Evolutionary conservation across 768 basidiomycete species (phyloP).

Genomic region (Phylloporus sp.): DNA sequence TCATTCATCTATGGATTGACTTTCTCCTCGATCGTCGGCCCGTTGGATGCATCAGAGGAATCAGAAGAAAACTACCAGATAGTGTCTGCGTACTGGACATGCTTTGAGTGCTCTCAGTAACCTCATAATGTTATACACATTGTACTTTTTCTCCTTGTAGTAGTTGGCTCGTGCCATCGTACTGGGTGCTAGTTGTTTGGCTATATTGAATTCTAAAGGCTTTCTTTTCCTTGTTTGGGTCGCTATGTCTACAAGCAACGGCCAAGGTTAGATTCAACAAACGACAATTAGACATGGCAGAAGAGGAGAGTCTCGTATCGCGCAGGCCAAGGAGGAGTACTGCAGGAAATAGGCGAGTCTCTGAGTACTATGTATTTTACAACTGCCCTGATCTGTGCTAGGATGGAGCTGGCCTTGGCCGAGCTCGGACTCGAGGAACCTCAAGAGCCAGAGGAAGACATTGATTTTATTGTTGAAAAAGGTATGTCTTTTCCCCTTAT

Average conservation of each 20-base stretch:
- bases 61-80: no score
- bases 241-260: background rate
- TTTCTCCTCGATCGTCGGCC: no score
- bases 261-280: no score
- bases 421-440: slow-evolving; percentile 43
- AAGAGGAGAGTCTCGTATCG: slow-evolving; percentile 22
- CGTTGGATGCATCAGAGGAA: no score
- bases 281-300: slow-evolving; percentile 10
- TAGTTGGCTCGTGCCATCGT: no score
- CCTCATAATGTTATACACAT: no score
- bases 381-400: slow-evolving; percentile 24
- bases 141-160: no score
- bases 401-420: slow-evolving; percentile 77
- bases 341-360: slow-evolving; percentile 68
- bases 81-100: no score
- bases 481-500: slow-evolving; percentile 34
- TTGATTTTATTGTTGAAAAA: slow-evolving; percentile 64
- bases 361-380: background rate
- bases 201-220: background rate
- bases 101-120: no score
- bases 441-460: slow-evolving; percentile 68
- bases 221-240: background rate
- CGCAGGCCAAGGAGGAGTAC: slow-evolving; percentile 66
- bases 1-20: no score
- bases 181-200: background rate